These are phyloP conservation scores for Lepidium campestre DNA, from an alignment of 441 rosid genomes.

Conservation along the genomic window DNA sequence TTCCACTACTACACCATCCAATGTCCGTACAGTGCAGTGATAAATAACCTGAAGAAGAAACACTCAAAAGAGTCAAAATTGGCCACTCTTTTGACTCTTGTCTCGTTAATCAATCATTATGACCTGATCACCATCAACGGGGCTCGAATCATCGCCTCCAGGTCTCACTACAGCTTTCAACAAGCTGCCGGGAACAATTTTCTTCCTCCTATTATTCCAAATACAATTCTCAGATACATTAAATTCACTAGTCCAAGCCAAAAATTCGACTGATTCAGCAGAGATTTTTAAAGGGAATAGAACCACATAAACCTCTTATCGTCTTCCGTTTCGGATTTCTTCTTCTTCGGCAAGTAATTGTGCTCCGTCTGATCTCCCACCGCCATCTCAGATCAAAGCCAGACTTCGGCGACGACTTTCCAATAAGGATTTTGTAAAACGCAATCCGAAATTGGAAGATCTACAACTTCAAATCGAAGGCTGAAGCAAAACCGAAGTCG, in stretches of 20 bases:
- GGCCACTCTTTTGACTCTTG: neutral
- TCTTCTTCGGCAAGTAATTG: constrained; percentile 24
- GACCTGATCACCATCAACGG: constrained; percentile 97
- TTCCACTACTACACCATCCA: constrained; percentile 79
- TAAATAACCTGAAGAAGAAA: constrained; percentile 51
- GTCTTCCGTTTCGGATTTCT: constrained; percentile 33
- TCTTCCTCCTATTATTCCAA: constrained; percentile 66
- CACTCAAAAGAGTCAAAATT: neutral
- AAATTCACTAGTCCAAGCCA: neutral
- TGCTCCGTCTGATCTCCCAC: constrained; percentile 19
- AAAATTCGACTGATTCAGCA: neutral
- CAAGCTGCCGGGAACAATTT: constrained; percentile 82
- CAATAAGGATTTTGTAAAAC: neutral
- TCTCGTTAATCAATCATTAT: neutral
- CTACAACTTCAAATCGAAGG: constrained; percentile 4
- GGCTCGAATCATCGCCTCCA: constrained; percentile 82
- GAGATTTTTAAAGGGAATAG: neutral
- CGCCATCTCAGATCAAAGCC: constrained; percentile 19
- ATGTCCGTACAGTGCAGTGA: constrained; percentile 81
- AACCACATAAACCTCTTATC: constrained; percentile 22
- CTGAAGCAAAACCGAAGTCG: neutral
- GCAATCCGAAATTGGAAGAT: neutral
- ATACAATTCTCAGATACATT: neutral
- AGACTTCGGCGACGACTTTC: neutral
- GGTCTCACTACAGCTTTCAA: constrained; percentile 92